Base-by-base conservation (phyloP, 192 early-diverging fungal genomes). In the Phlyctochytrium planicorne region DNA sequence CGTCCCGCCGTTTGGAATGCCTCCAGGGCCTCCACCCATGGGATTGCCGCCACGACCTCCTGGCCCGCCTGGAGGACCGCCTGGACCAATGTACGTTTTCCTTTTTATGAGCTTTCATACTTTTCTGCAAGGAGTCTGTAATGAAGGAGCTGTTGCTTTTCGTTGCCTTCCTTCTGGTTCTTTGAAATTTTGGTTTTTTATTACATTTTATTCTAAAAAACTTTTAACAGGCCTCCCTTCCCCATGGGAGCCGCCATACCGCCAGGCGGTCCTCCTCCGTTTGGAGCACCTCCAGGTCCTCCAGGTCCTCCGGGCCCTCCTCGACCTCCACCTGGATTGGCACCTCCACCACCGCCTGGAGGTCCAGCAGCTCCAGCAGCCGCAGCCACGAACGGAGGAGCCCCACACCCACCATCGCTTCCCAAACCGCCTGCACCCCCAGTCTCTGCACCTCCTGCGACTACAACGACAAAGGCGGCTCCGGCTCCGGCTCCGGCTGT, bases 1-100 rank as follows among this genome's bases (percentile, higher is more conserved):
- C 40, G 40, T n/a, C 20, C 52, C 68, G 57, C 12, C 68, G 2
- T n/a, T 30, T 32, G 62, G 59, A 35, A 36, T 50, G 57, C 67
- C 67, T 10, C 66, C 71, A 27, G 14, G 17, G 34, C 2, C 34
- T 33, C 60, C 57, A 4, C 29, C 68, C 55, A 6, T 24, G 30
- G 37, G 32, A 17, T 12, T 31, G n/a, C 40, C 72, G 6, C 60
- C 60, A 31, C 32, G 53, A 35, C 62, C 36, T 37, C 62, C 37
- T n/a, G n/a, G 33, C n/a, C 14, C 25, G 20, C 2, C 37, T 53
- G 63, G 40, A 6, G 20, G 6, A 20, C 40, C 40, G 6, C 40
- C 40, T 14, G 20, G 40, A 20, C 40, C 40, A 47, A 20, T 6
- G 40, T 47, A 20, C 6, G 40, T 47, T 47, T 47, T 47, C 20